These are phyloP conservation scores for Xylaria bambusicola DNA, from an alignment of 495 filamentous ascomycete species.

Conservation along the genomic window DNA sequence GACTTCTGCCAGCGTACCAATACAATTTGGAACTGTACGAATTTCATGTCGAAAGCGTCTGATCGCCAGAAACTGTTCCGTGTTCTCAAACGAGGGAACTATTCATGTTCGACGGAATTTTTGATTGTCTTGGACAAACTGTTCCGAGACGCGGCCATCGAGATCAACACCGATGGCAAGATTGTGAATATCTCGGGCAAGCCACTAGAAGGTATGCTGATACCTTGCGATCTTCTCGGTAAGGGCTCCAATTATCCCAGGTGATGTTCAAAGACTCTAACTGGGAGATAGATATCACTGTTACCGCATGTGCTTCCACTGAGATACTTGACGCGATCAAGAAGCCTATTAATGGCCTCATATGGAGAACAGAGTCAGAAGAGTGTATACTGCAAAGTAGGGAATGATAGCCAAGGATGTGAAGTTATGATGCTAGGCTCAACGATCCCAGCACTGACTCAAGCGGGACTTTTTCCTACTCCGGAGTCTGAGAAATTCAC, in stretches of 20 bases:
- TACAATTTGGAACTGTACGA: too few relatives aligned
- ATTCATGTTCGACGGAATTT: too few relatives aligned
- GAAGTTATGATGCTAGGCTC: constrained; percentile 27
- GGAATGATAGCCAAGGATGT: constrained; percentile 10
- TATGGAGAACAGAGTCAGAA: not conserved
- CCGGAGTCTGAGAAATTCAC: constrained; percentile 16
- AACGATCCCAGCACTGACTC: constrained; percentile 7
- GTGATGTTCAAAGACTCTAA: not conserved
- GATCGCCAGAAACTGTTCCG: too few relatives aligned
- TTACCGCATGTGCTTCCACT: constrained; percentile 8
- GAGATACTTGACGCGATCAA: constrained; percentile 10
- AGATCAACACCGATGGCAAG: constrained; percentile 10
- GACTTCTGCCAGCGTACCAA: too few relatives aligned
- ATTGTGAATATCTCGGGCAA: constrained; percentile 16
- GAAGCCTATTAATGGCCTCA: constrained; percentile 4
- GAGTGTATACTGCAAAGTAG: constrained; percentile 13
- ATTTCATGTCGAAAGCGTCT: too few relatives aligned
- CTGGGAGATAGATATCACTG: not conserved
- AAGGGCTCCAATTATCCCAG: not conserved
- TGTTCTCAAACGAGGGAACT: too few relatives aligned
- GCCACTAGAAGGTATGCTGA: constrained; percentile 10
- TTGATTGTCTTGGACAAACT: too few relatives aligned
- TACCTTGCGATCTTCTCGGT: constrained; percentile 17
- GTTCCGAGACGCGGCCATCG: constrained; percentile 17
- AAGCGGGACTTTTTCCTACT: constrained; percentile 17